Base-by-base conservation (phyloP, 345 rosid genomes). In the Corchorus olitorius region DNA sequence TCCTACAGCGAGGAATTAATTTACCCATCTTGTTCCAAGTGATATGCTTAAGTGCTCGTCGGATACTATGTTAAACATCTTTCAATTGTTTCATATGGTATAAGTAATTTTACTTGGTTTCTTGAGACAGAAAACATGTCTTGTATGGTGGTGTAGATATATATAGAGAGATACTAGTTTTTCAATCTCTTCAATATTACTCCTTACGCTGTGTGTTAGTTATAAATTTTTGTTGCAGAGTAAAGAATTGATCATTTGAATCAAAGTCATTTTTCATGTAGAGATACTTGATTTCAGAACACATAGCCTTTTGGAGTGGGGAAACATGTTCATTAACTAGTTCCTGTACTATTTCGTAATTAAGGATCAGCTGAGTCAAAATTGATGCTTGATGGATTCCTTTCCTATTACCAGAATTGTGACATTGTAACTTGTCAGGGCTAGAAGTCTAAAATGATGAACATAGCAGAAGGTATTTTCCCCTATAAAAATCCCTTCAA, bases 301-400 rank as follows among this genome's bases (percentile, higher is more conserved):
- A 39, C 50, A 22, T 13, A 17, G 49, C 8, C 50, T 8, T 41
- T 65, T 65, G 4, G 33, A 59, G 27, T 17, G 48, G 46, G 46
- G 9, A 59, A 27, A 59, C 63, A 22, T 3, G 7, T 13, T 33
- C 16, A 12, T 60, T 60, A 12, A 12, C 15, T 6, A 7, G 17
- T 60, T 33, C 17, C 17, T 3, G 7, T 41, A 4, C 37, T 60
- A 4, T 39, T 60, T 60, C 27, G 39, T 12, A 39, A n/a, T 2
- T 35, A 6, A 15, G 11, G 43, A 43, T 34, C 41, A 65, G 50
- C 70, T 10, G 70, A 41, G 11, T 41, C 4, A 10, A 65, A 1
- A n/a, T 43, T 33, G 70, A 41, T 41, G 70, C 33, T 65, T 65
- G 34, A 41, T 65, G 41, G 34, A 41, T 65, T 65, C 70, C 70